Base-by-base conservation (phyloP, 1,139 yeast genomes). In the Pneumocystis carinii region DNA sequence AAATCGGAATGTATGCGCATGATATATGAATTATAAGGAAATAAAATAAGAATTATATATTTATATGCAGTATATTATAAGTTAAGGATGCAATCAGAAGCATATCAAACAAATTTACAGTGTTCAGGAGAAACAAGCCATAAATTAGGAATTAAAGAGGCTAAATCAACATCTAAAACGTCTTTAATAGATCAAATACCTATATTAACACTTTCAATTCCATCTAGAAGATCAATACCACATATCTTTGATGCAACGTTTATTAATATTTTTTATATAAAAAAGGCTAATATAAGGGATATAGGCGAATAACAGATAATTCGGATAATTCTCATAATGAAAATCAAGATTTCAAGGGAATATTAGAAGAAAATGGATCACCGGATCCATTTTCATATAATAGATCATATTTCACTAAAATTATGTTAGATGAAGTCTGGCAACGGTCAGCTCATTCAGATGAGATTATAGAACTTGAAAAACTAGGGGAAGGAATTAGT, bases 401-500 rank as follows among this genome's bases (percentile, higher is more conserved):
- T 48, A 12, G 32, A 7, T 24, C 32, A 12, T 15, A 48, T 48
- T 24, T 48, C 14, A 15, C 14, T 12, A 48, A 48, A 48, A 12
- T 24, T 48, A 32, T 48, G 12, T 24, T 48, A 48, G 32, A 48
- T 15, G 32, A 48, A 24, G n/a, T 10, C 2, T 48, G 55, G 29
- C 55, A 48, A 48, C 32, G 24, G 1, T 10, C 55, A 3, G 32
- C 32, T 6, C 32, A 48, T 24, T 12, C 55, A 19, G 12, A 24
- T 12, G 27, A 14, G n/a, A 48, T 57, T 29, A 39, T 37, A 57
- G 59, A 57, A 19, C 42, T 57, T 3, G 59, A 39, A 57, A 62
- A 58, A 19, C 37, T 62, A 15, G 64, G 64, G 14, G 64, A 62
- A 41, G 64, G 64, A n/a, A 55, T 29, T 15, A 57, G 64, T 37